phyloP scores from a whole-genome alignment of 768 basidiomycete species.

The Bullera alba region DNA sequence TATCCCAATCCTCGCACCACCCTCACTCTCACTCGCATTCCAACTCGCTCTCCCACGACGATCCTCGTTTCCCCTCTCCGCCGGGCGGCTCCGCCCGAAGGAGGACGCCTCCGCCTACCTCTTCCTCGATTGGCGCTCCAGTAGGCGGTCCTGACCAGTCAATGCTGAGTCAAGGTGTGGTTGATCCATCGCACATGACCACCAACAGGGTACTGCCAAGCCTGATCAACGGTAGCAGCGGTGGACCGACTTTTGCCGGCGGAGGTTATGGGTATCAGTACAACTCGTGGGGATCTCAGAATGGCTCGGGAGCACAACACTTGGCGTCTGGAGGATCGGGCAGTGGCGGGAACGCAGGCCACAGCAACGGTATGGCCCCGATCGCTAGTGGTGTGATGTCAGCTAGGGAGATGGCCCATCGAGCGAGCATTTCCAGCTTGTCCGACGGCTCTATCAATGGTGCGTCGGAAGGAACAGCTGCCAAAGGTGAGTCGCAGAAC shows the following conservation, averaged over 20 bases:
- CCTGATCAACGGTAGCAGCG: no score
- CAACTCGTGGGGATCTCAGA: no score
- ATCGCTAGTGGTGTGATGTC: constrained; percentile 4
- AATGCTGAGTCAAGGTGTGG: constrained; percentile 31
- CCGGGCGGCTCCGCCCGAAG: no score
- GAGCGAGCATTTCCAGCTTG: constrained; percentile 28
- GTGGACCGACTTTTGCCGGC: no score
- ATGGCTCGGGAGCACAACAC: no score
- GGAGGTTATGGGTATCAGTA: no score
- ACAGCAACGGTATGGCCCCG: constrained; percentile 7
- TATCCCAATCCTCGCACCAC: constrained; percentile 18
- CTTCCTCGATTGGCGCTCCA: no score
- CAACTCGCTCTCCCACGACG: constrained; percentile 4
- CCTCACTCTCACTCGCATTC: neutral
- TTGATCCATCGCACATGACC: constrained; percentile 33
- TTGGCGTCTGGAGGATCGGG: no score
- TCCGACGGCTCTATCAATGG: constrained; percentile 32
- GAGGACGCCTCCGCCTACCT: constrained; percentile 25
- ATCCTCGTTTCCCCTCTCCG: neutral
- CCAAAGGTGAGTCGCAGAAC: constrained; percentile 3
- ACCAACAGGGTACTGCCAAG: no score
- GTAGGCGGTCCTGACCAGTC: no score
- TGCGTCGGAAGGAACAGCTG: constrained; percentile 18
- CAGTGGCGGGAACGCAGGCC: constrained; percentile 7
- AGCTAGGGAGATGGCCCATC: constrained; percentile 7